phyloP scores from a whole-genome alignment of 108 stramenopile genomes.

The Fragilaria crotonensis region DNA sequence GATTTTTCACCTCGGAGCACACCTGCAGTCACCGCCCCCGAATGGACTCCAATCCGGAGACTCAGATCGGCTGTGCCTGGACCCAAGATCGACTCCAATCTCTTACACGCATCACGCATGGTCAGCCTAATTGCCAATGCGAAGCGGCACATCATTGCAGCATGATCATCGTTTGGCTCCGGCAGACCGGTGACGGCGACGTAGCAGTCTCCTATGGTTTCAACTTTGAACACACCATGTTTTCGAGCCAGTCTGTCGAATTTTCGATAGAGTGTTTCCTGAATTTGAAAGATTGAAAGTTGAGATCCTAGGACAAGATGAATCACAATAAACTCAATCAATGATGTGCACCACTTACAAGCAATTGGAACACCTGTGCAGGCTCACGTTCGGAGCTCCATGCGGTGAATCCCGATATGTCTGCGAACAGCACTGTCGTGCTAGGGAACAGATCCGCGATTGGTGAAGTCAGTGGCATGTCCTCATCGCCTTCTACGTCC shows the following conservation, averaged over 20 bases:
- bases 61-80: conserved; percentile 9
- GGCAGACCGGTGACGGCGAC: conserved; percentile 16
- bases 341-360: conserved; percentile 25
- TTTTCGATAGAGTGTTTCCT: conserved; percentile 14
- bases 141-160: conserved; percentile 11
- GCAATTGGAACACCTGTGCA: conserved; percentile 28
- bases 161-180: conserved; percentile 10
- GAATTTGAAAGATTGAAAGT: background rate
- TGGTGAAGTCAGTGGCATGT: background rate
- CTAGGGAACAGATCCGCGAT: conserved; percentile 22
- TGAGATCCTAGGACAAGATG: background rate
- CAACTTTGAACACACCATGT: conserved; percentile 32
- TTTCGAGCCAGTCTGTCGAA: conserved; percentile 28
- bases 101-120: conserved; percentile 3
- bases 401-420: conserved; percentile 47
- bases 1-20: conserved; percentile 13
- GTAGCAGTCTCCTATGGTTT: conserved; percentile 43
- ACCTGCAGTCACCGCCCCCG: conserved; percentile 17
- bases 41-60: conserved; percentile 12
- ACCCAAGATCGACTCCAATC: conserved; percentile 9
- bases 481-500: background rate
- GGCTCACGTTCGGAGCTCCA: conserved; percentile 12
- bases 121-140: background rate
- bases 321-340: conserved; percentile 15
- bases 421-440: conserved; percentile 32